Percentiles rank a stretch among this genome's conserved stretches.
phyloP scores from a whole-genome alignment of 371 early-diverging fungal genomes.

The Batrachochytrium dendrobatidis region DNA sequence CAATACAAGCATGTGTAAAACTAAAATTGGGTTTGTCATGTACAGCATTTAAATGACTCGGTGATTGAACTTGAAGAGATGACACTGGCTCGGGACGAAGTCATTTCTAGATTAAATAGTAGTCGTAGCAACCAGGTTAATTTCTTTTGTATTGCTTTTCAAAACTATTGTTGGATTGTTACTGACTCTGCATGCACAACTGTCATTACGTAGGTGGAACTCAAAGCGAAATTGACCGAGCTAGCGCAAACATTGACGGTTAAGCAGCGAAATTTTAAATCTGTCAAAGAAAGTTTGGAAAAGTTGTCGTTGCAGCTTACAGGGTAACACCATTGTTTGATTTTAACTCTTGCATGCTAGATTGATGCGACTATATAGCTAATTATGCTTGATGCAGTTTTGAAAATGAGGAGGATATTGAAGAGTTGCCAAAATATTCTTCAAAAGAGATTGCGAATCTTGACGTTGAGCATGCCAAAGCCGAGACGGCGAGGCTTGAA shows the following conservation, averaged over 20 bases:
- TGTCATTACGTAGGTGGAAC: conserved; percentile 42
- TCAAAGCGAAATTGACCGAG: conserved; percentile 57
- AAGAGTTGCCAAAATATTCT: conserved; percentile 40
- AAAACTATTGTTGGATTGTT: too few relatives aligned
- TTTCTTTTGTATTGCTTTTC: too few relatives aligned
- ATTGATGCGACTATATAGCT: too few relatives aligned
- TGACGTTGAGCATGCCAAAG: conserved; percentile 47
- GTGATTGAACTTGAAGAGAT: conserved; percentile 56
- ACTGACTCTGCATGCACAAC: too few relatives aligned
- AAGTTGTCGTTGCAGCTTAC: conserved; percentile 54
- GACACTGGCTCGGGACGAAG: conserved; percentile 60
- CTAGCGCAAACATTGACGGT: conserved; percentile 42
- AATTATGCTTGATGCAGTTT: too few relatives aligned
- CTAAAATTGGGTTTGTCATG: background rate
- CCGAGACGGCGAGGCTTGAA: conserved; percentile 33
- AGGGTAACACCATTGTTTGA: conserved; percentile 39
- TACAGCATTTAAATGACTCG: conserved; percentile 61
- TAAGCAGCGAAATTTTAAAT: conserved; percentile 7
- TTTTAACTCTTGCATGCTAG: too few relatives aligned
- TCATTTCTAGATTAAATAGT: conserved; percentile 53
- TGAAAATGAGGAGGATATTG: conserved; percentile 27
- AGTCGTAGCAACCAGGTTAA: conserved; percentile 56
- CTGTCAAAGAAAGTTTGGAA: conserved; percentile 13
- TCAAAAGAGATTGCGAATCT: conserved; percentile 52
- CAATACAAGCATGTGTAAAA: background rate